Evolutionary conservation across 2,329 filamentous ascomycete genomes (phyloP), one percentile per base, ranked within the genome.

Genomic region (Aquanectria penicillioides): DNA sequence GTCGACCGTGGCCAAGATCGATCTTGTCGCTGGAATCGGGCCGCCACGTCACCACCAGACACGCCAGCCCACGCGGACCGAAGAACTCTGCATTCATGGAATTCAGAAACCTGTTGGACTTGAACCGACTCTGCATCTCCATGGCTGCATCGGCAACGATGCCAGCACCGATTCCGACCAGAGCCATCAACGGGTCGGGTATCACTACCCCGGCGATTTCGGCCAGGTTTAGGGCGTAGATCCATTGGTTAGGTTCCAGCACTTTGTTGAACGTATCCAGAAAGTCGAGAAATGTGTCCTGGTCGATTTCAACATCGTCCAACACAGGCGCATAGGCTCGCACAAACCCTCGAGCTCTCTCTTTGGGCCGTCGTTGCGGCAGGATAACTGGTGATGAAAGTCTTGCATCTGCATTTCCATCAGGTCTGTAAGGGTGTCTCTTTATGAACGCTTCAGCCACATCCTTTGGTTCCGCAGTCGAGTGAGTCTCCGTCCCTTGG

Each of bases 11-110:
- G n/a, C 50, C 31, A 25, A 62, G 28, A 43, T 33, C 55, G 22
- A n/a, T n/a, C n/a, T 71, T 67, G 13, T 73, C 65, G 15, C 66
- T 56, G 0, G 69, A 60, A 4, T 79, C 75, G 0, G 81, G 80
- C 48, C 81, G 81, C 74, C 77, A 86, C 1, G 81, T 81, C 73
- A 88, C 80, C 31, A 89, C 75, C 17, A 76, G 34, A 4, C 68
- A 71, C 11, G 81, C 84, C 0, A 88, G 76, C 0, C 86, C 86
- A 2, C 78, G 79, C 0, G 86, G 85, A 41, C 77, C 78, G 69
- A 89, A 89, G 57, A 86, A 80, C 3, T 82, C 76, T 8, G 80
- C 75, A 65, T 88, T 89, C 64, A 86, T 78, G 29, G 76, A 72
- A 62, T 86, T 80, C 13, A 89, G 77, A 66, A 85, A 88, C 0